A percentile compares a stretch with the other conserved stretches of the same genome.
phyloP scores from a whole-genome alignment of 169 alveolate genomes.

The Plasmodium gallinaceum region DNA sequence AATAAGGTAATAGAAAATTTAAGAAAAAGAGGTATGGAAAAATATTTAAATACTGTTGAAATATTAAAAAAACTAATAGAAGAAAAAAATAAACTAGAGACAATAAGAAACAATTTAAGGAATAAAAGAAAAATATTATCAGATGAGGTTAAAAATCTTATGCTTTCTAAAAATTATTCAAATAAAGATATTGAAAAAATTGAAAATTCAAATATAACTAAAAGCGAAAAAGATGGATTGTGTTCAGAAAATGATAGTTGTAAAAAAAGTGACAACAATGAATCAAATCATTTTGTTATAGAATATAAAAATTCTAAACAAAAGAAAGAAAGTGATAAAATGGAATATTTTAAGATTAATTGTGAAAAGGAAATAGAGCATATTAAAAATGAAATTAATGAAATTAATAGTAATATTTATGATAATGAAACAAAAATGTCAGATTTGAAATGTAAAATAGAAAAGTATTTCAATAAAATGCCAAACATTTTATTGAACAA shows the following conservation, averaged over 20 bases:
- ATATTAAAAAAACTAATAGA: constrained; percentile 37
- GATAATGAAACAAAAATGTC: constrained; percentile 29
- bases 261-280: background rate
- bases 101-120: constrained; percentile 47
- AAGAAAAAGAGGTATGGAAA: constrained; percentile 61
- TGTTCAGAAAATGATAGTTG: background rate
- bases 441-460: constrained; percentile 33
- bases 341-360: background rate
- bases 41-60: constrained; percentile 11
- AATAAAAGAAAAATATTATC: constrained; percentile 72
- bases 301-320: background rate
- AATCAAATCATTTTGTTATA: background rate
- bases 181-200: background rate
- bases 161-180: background rate
- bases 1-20: constrained; percentile 58
- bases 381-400: constrained; percentile 44
- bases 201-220: too few species aligned
- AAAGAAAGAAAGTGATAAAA: background rate
- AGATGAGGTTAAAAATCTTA: constrained; percentile 40
- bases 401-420: constrained; percentile 36
- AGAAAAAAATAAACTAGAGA: constrained; percentile 50
- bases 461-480: constrained; percentile 28
- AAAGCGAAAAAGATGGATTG: background rate
- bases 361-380: constrained; percentile 21
- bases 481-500: constrained; percentile 53